Evolutionary conservation across 2,329 filamentous ascomycete genomes (phyloP), one percentile per base, ranked within the genome.

Genomic region (Catunica adiposa): DNA sequence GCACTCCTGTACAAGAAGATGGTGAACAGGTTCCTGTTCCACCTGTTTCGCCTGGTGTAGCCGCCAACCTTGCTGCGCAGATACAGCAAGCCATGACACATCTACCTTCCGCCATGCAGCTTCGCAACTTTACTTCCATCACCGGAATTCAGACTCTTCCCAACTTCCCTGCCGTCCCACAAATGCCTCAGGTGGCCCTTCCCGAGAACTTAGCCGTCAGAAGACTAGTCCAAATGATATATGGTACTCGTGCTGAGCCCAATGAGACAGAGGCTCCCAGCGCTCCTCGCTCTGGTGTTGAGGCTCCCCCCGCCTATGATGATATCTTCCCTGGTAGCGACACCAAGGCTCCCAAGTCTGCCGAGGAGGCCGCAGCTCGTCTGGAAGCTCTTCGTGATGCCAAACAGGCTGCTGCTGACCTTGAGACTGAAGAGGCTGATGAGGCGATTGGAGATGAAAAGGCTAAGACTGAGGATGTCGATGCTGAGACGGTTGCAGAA

Each of bases 241-340:
- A 84, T n/a, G 77, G 82, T 60, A 78, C 71, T 34, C 71, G 76
- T 51, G 75, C 69, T 20, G 71, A 74, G 1, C 67, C 73, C 3
- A 68, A 64, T 15, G 67, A 68, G 29, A 64, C 68, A 23, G 40
- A 17, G 52, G 48, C 5, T 23, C 50, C 53, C 8, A 20, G 8
- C 20, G 25, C 47, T 50, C 14, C 11, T 3, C 53, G 50, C 40
- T 20, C n/a, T 9, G 17, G 29, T 14, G 14, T 40, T 53, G 70
- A 73, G 3, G 72, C 77, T 31, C 85, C 85, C 7, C 86, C 86
- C 8, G 78, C 86, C 0, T 92, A 92, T 61, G 82, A 89, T 54
- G 86, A 89, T 51, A 78, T 92, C 26, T 92, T 81, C 65, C 86
- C 84, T 1, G 69, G 71, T 42, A 67, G 71, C 54, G 70, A 73